Evolutionary conservation across 352 stramenopile species (phyloP), one percentile per base, ranked within the genome.

Genomic region (Phytophthora chlamydospora): DNA sequence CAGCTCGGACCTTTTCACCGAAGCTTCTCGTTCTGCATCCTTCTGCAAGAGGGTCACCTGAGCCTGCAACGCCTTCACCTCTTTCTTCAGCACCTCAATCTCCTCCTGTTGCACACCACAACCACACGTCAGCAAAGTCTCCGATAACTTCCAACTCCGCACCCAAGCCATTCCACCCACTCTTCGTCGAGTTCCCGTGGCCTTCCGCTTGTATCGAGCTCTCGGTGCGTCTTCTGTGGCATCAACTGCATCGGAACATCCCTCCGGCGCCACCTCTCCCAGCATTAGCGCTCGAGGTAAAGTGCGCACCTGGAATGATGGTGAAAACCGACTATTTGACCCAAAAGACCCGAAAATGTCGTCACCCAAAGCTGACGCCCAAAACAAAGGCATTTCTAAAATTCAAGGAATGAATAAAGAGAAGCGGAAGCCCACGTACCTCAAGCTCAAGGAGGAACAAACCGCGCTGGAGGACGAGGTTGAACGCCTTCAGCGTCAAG

Each of bases 61-160:
- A 0, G 41, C 17, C 36, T 67, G 54, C 35, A 74, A 29, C 4
- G 32, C n/a, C 35, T 54, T 45, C 38, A 75, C n/a, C 47, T 72
- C 8, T 24, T 35, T 3, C 19, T 65, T 32, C 12, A 76, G 41
- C 19, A 10, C 14, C 6, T 61, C 42, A 16, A 70, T 52, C 45
- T 72, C 58, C 34, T 69, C 52, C 58, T 72, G n/a, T 53, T 55
- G 4, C 31, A 17, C 16, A 2, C 21, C 52, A 17, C 17, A 50
- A 13, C 17, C 13, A 32, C 7, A 12, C 5, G 47, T 65, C 14
- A 45, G 47, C 11, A 27, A 27, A 45, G 47, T 47, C 17, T 35
- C n/a, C 17, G 17, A 45, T 35, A 41, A 46, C 7, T 29, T 11
- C 19, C 1, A 2, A 31, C 6, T 32, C 16, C 38, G 13, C 4